Evolutionary conservation across 495 filamentous ascomycete genomes (phyloP), one percentile per base, ranked within the genome.

Genomic region (Pyronema domesticum): DNA sequence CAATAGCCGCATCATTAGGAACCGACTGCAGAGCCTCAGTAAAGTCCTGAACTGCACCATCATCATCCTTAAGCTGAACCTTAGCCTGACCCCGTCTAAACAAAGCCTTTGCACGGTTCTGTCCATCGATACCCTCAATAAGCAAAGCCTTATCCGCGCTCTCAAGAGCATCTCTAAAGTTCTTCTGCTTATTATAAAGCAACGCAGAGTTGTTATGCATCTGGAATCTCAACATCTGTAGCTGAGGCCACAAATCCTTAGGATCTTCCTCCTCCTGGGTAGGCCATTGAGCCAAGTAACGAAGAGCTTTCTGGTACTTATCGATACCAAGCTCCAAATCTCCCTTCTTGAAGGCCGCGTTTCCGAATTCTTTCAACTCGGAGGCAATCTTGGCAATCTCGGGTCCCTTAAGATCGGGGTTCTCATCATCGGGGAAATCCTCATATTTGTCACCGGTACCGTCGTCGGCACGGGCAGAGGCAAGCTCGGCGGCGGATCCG

Each of bases 241-340:
- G 70, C 62, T 85, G 72, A 47, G 71, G 64, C 46, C 75, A 76
- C 36, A 83, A 73, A 44, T 86, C 83, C 40, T 73, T 71, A 37
- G 81, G 72, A 56, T 88, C 86, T 1, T 74, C 70, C 14, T 87
- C 80, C 14, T 65, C 68, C 17, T 80, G 69, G 48, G 80, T 78
- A 9, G 86, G 82, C 65, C 91, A 85, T 70, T 95, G 88, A 66
- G 88, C 86, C 56, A 95, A 70, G 65, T 96, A 99, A 58, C 91
- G 83, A 53, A 99, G 69, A n/a, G 78, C 89, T 72, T 99, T 99
- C 69, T 94, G 84, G 72, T 99, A 99, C 73, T 99, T 99, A 42
- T 84, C 84, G 19, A 96, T 72, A 9, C 81, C 89, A 18, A 84
- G 71, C 37, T 71, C 65, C 35, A 82, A 64, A 60, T 95, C 75